Evolutionary conservation across 148 eudicot species (phyloP).

Genomic region (Camellia lanceoleosa): DNA sequence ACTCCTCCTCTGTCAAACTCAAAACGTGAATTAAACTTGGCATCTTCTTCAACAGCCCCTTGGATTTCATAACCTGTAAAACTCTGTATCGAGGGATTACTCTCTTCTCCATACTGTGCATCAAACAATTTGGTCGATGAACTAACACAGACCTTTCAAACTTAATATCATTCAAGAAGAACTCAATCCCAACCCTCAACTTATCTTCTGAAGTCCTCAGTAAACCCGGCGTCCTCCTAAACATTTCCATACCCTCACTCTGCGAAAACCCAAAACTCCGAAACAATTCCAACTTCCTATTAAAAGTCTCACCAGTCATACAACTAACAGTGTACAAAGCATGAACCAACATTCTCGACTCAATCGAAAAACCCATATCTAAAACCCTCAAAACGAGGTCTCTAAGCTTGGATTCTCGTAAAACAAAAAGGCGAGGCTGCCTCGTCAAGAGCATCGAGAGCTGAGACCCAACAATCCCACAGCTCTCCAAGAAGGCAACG

Average conservation of each 20-base stretch:
- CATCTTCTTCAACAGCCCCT: slow-evolving; percentile 23
- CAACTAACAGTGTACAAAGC: slow-evolving; percentile 18
- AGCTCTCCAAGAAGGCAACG: slow-evolving; percentile 8
- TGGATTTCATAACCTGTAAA: slow-evolving; percentile 16
- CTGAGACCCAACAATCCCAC: slow-evolving; percentile 23
- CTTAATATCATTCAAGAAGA: slow-evolving; percentile 16
- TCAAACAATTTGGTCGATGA: slow-evolving; percentile 11
- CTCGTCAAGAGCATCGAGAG: slow-evolving; percentile 13
- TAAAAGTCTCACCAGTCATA: slow-evolving; percentile 17
- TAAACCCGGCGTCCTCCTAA: slow-evolving; percentile 19
- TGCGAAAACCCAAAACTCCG: slow-evolving; percentile 21
- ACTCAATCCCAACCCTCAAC: slow-evolving; percentile 18
- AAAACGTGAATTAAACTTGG: slow-evolving; percentile 9
- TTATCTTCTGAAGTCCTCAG: slow-evolving; percentile 20
- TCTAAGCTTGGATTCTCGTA: slow-evolving; percentile 8
- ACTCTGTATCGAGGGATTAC: slow-evolving; percentile 26
- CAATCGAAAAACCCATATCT: slow-evolving; percentile 20
- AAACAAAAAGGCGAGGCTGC: slow-evolving; percentile 16
- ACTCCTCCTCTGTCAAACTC: slow-evolving; percentile 9
- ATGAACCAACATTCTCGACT: slow-evolving; percentile 27
- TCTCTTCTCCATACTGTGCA: slow-evolving; percentile 25
- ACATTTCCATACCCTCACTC: slow-evolving; percentile 17
- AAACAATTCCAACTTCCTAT: slow-evolving; percentile 22
- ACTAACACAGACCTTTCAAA: slow-evolving; percentile 17
- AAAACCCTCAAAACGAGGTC: slow-evolving; percentile 9